These are phyloP conservation scores for Macrolepiota fuliginosa DNA, from an alignment of 768 basidiomycete genomes.

Conservation along the genomic window DNA sequence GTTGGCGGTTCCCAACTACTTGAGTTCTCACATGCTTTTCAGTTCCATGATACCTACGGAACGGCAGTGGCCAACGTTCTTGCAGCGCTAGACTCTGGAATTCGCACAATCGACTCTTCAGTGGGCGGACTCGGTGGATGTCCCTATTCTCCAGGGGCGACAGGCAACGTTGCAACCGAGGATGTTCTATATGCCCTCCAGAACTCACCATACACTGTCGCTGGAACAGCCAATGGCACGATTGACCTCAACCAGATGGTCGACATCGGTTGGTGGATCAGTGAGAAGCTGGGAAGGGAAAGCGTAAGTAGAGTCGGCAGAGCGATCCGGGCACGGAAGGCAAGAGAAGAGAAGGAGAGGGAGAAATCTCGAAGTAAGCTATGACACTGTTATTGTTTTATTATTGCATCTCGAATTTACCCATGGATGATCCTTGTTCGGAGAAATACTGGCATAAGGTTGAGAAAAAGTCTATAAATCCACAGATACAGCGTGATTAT, in stretches of 20 bases:
- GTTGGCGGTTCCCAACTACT: constrained; percentile 1
- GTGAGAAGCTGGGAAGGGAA: constrained; percentile 56
- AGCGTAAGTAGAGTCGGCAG: constrained; percentile 77
- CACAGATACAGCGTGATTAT: not conserved
- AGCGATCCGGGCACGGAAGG: constrained; percentile 57
- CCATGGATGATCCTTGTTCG: not conserved
- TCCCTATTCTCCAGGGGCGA: constrained; percentile 94
- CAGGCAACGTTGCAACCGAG: constrained; percentile 93
- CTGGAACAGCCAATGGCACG: constrained; percentile 38
- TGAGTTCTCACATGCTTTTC: constrained; percentile 1
- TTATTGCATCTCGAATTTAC: constrained; percentile 1
- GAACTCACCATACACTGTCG: constrained; percentile 56
- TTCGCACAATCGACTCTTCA: constrained; percentile 80
- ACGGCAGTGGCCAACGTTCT: constrained; percentile 78
- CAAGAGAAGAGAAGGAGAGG: constrained; percentile 25
- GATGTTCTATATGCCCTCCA: constrained; percentile 84
- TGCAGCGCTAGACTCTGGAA: constrained; percentile 65
- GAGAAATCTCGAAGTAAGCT: constrained; percentile 13
- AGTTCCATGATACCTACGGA: constrained; percentile 93
- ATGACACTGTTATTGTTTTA: not conserved
- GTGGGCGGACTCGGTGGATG: constrained; percentile 93
- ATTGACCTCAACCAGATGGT: constrained; percentile 67
- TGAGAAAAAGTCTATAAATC: not conserved
- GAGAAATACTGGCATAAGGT: not conserved
- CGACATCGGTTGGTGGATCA: constrained; percentile 84